Percentiles rank a stretch among this genome's conserved stretches.
Evolutionary conservation across 495 filamentous ascomycete genomes (phyloP).

Genomic region (Penicillium parvum): DNA sequence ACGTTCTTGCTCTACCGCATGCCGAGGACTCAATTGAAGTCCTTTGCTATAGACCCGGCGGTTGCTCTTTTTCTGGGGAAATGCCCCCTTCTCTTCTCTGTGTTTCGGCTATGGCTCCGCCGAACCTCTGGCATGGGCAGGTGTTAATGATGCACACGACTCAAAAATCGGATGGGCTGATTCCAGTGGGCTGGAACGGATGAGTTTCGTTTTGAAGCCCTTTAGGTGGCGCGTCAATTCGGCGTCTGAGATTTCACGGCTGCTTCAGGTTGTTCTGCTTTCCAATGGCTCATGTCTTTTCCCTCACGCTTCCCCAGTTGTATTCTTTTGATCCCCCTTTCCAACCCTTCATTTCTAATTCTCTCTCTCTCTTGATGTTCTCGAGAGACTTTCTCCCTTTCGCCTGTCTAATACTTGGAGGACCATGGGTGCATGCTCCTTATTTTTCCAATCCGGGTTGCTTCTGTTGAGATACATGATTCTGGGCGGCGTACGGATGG

Average conservation of each 20-base stretch:
- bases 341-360: conserved; percentile 10
- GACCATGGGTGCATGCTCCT: conserved; percentile 20
- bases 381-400: conserved; percentile 18
- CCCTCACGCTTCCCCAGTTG: conserved; percentile 7
- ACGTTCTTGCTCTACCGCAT: conserved; percentile 6
- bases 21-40: not conserved
- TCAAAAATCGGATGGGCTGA: conserved; percentile 36
- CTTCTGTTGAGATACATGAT: conserved; percentile 26
- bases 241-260: conserved; percentile 31
- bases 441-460: conserved; percentile 17
- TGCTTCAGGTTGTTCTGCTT: conserved; percentile 27
- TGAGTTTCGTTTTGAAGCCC: conserved; percentile 26
- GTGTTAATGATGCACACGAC: conserved; percentile 44
- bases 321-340: conserved; percentile 14
- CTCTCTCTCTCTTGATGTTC: conserved; percentile 13
- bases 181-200: conserved; percentile 27
- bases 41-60: conserved; percentile 22
- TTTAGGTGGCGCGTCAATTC: conserved; percentile 29
- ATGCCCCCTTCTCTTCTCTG: conserved; percentile 13
- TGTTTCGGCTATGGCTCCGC: conserved; percentile 24
- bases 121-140: conserved; percentile 39
- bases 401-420: conserved; percentile 32
- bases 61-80: conserved; percentile 10
- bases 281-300: conserved; percentile 19
- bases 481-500: conserved; percentile 26